Base-by-base conservation (phyloP, 2,329 filamentous ascomycete species). In the Lizonia empirigonia region DNA sequence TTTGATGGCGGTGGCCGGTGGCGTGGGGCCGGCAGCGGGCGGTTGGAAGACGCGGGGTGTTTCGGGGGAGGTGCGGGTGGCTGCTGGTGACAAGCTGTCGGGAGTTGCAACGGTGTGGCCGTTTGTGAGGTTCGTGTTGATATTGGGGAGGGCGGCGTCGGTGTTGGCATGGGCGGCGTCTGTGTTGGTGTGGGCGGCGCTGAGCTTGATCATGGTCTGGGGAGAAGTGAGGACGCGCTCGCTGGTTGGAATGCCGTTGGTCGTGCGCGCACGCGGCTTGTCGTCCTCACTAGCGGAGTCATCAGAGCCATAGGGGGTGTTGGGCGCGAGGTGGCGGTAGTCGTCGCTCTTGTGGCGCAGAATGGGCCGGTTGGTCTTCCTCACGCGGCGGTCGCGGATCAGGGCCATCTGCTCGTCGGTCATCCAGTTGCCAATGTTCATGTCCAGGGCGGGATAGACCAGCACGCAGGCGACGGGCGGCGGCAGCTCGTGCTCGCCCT, bases 341-440 rank as follows among this genome's bases (percentile, higher is more conserved):
- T 97, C 90, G 76, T 90, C 89, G 57, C 86, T 91, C 77, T 99
- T 97, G 50, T 90, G 83, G 27, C 87, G 82, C 9, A 97, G 78
- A 47, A 97, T 88, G 20, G 85, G 82, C 50, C 83, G 82, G 67
- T 97, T 96, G 1, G 87, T 91, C 62, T 86, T 87, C 19, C 91
- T 83, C 69, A 86, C 86, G 50, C 85, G 83, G 9, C 91, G 85
- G 57, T 96, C 92, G 59, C 91, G 87, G 57, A 99, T 96, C 54
- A 99, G 77, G 0, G 90, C 85, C 90, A 97, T 96, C 70, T 99
- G 92, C 72, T 97, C 93, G 64, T 97, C 93, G 0, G 90, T 92
- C 92, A 99, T 97, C 94, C 94, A 99, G 72, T 92, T 97, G 29
- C 91, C 91, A 59, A 97, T 97, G 66, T 96, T 97, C 89, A 97